A percentile compares a stretch with the other conserved stretches of the same genome.
Conservation (phyloP, 306 rosid genomes). For the Glycine latifolia region DNA sequence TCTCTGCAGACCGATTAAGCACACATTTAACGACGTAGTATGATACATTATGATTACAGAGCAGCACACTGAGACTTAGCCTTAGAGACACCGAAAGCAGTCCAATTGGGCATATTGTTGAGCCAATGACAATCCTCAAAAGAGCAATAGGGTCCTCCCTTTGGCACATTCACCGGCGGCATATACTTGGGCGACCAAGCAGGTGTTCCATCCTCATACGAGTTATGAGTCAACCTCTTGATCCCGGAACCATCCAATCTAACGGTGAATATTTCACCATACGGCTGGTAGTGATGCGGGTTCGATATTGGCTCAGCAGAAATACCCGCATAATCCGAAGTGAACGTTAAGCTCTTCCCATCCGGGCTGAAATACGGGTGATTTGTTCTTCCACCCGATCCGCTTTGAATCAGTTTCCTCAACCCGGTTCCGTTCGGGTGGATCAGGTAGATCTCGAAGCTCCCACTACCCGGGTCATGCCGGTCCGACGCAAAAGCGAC, state of each 20-base stretch:
- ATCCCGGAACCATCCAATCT: constrained; percentile 77
- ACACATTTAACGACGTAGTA: no score
- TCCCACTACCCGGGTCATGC: constrained; percentile 66
- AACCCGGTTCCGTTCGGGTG: constrained; percentile 84
- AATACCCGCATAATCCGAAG: constrained; percentile 75
- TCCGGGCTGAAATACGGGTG: constrained; percentile 86
- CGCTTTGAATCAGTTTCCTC: constrained; percentile 70
- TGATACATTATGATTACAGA: no score
- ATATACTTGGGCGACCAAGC: constrained; percentile 67
- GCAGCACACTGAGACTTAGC: no score
- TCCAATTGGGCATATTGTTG: constrained; percentile 44
- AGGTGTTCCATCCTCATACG: constrained; percentile 88
- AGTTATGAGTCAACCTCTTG: constrained; percentile 73
- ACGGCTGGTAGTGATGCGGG: constrained; percentile 83
- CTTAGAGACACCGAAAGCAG: neutral
- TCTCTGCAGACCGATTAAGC: no score
- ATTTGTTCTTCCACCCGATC: constrained; percentile 71
- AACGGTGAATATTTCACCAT: constrained; percentile 78
- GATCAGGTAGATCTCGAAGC: constrained; percentile 72
- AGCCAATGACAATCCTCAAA: constrained; percentile 88
- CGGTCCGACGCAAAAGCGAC: constrained; percentile 83
- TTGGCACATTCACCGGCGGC: constrained; percentile 51
- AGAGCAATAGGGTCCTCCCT: constrained; percentile 56
- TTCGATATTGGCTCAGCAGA: constrained; percentile 95
- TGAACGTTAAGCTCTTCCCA: constrained; percentile 64